Evolutionary conservation across 2,329 filamentous ascomycete genomes (phyloP), one percentile per base, ranked within the genome.

Genomic region (Catunica adiposa): DNA sequence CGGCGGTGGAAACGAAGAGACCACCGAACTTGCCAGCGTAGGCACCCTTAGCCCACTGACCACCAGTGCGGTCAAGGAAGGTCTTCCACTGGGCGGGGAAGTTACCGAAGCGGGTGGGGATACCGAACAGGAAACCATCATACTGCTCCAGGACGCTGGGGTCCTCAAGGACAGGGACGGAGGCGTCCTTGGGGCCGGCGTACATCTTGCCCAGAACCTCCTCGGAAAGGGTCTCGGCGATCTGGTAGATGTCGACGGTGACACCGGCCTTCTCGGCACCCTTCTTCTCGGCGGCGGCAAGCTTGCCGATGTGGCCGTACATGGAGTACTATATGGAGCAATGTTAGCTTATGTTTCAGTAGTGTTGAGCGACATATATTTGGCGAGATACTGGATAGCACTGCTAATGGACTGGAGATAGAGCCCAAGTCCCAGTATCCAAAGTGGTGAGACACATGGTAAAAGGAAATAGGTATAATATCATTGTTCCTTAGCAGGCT

Each of bases 61-160:
- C 75, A 65, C 90, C 90, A 23, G 88, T 89, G 71, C 79, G 78
- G 75, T 98, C 92, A 86, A 89, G 94, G 77, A 89, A 90, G 44
- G 80, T 66, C 77, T 92, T 96, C 86, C 86, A 96, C 73, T 98
- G 92, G 17, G 84, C 86, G 51, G 90, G 89, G 78, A 95, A 95
- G 80, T 94, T 97, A 64, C 92, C 92, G 73, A 87, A 98, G 62
- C 92, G 81, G 53, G 92, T 98, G 59, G 92, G 92, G 68, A 97
- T 92, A 62, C 92, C 92, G 64, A 97, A 78, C 61, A 98, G 82
- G 74, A 96, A 83, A 62, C 75, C 92, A 66, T 97, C 89, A 73
- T 94, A 97, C 54, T 73, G 61, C 65, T 82, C 79, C 46, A 96
- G 82, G 31, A 68, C 73, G 11, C 65, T 54, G 4, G 80, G 75